phyloP scores from a whole-genome alignment of 345 rosid species.

The Trapa incisa region DNA sequence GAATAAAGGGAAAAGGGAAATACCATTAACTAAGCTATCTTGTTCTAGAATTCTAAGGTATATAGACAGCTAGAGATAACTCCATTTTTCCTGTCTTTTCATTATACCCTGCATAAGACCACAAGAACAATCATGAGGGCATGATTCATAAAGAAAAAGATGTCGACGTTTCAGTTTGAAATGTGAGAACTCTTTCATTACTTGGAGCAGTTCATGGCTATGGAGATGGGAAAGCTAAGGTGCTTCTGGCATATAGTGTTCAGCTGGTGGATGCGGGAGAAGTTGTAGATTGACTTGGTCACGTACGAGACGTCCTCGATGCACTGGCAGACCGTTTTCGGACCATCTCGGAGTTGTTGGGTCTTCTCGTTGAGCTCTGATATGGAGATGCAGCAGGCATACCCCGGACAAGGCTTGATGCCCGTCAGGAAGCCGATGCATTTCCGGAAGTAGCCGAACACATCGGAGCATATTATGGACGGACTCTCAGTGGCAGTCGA shows the following conservation, averaged over 20 bases:
- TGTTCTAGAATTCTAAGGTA: too few relatives aligned
- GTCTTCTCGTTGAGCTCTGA: slow-evolving; percentile 10
- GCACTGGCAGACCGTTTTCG: slow-evolving; percentile 18
- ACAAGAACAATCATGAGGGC: too few relatives aligned
- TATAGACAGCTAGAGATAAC: too few relatives aligned
- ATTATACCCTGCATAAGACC: too few relatives aligned
- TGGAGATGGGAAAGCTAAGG: slow-evolving; percentile 25
- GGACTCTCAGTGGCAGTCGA: background rate
- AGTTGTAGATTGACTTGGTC: slow-evolving; percentile 5
- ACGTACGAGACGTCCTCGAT: slow-evolving; percentile 18
- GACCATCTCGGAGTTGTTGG: background rate
- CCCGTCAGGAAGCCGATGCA: slow-evolving; percentile 8
- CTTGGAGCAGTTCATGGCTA: slow-evolving; percentile 31
- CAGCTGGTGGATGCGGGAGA: slow-evolving; percentile 12
- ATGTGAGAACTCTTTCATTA: slow-evolving; percentile 1
- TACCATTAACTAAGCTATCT: too few relatives aligned
- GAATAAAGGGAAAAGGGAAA: too few relatives aligned
- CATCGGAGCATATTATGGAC: background rate
- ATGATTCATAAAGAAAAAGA: too few relatives aligned
- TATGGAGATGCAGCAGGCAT: slow-evolving; percentile 11
- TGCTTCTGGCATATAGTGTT: slow-evolving; percentile 6
- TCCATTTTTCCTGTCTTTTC: too few relatives aligned
- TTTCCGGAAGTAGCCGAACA: background rate
- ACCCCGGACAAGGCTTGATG: background rate
- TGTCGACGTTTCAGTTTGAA: slow-evolving; percentile 10